Percentiles rank a stretch among this genome's conserved stretches.
These are phyloP conservation scores for Backusella luteola DNA, from an alignment of 192 early-diverging fungal genomes.

Conservation along the genomic window DNA sequence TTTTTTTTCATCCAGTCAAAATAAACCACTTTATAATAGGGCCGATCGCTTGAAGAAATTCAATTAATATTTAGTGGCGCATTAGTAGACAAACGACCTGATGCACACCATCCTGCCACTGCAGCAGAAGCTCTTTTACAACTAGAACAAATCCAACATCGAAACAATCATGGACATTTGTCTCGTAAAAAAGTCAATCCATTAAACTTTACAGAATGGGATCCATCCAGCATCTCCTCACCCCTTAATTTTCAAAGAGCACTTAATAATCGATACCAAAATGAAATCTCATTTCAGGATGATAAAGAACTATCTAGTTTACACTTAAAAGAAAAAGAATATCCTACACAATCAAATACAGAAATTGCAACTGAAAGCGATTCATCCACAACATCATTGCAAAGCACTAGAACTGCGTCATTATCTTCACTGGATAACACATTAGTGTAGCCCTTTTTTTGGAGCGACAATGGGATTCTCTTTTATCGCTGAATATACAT, in stretches of 20 bases:
- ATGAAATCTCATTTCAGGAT: background rate
- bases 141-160: background rate
- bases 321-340: background rate
- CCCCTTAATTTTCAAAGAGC: background rate
- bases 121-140: conserved; percentile 25
- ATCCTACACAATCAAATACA: background rate
- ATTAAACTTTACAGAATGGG: background rate
- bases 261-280: background rate
- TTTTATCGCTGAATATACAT: background rate
- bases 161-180: background rate
- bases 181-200: background rate
- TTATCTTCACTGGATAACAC: background rate
- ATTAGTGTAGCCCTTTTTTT: background rate
- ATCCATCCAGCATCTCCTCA: background rate
- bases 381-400: background rate
- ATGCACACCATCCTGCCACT: conserved; percentile 31
- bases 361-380: background rate
- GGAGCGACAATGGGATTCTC: background rate
- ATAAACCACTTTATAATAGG: background rate
- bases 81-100: conserved; percentile 17
- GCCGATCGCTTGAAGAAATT: conserved; percentile 28
- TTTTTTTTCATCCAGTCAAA: no score
- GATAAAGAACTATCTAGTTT: background rate
- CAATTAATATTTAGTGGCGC: conserved; percentile 33
- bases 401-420: background rate